Percentiles rank a stretch among this genome's conserved stretches.
phyloP scores from a whole-genome alignment of 371 early-diverging fungal species.

The Massospora cicadina region DNA sequence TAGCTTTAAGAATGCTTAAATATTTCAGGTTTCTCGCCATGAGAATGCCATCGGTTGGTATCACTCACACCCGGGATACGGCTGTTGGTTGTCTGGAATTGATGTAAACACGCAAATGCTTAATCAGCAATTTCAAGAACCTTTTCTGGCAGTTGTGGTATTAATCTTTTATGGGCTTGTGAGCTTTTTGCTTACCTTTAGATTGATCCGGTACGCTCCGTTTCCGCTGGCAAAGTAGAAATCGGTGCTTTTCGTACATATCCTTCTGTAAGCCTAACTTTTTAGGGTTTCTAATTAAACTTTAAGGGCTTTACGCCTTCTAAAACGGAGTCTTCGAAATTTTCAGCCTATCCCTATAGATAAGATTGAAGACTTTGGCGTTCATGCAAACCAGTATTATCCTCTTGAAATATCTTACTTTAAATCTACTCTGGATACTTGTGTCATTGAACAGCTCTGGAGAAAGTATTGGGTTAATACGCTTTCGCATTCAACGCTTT shows the following conservation, averaged over 20 bases:
- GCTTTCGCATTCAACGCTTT: constrained; percentile 74
- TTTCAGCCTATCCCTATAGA: constrained; percentile 71
- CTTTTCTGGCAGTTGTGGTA: constrained; percentile 89
- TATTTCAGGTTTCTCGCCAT: constrained; percentile 56
- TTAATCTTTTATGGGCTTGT: constrained; percentile 12
- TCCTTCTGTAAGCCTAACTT: constrained; percentile 25
- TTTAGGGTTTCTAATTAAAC: background rate
- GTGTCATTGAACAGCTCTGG: constrained; percentile 82
- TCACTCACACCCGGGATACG: constrained; percentile 96
- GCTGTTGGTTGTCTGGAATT: constrained; percentile 97
- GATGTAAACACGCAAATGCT: constrained; percentile 91
- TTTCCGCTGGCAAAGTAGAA: constrained; percentile 90
- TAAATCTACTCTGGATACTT: constrained; percentile 74
- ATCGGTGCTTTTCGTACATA: constrained; percentile 95
- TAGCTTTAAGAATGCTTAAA: background rate
- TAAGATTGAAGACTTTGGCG: constrained; percentile 96
- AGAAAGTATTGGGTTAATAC: constrained; percentile 94
- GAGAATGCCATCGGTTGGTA: constrained; percentile 97
- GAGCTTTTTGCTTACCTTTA: constrained; percentile 14
- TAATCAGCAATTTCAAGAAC: constrained; percentile 90
- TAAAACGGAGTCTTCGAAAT: background rate
- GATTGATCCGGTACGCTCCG: constrained; percentile 94
- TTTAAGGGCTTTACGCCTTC: background rate
- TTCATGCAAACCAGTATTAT: constrained; percentile 87
- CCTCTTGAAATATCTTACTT: constrained; percentile 80